These are phyloP conservation scores for Pugionium cornutum DNA, from an alignment of 345 rosid species.

Conservation along the genomic window DNA sequence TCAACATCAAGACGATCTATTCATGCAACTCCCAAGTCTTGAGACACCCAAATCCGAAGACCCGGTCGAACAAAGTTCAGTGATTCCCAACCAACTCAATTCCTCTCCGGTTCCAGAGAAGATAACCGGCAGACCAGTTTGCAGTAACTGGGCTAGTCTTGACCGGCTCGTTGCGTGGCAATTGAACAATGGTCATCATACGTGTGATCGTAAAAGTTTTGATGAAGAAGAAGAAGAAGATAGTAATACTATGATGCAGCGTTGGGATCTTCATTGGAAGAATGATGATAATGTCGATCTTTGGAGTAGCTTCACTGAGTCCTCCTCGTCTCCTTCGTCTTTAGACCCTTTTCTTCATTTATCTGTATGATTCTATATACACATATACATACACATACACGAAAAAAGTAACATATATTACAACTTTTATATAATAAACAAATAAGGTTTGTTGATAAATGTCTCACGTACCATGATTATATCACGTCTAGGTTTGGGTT, in stretches of 20 bases:
- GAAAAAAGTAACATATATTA: background rate
- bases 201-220: slow-evolving; percentile 47
- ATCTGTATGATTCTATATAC: slow-evolving; percentile 53
- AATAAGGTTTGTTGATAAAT: slow-evolving; percentile 9
- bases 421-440: background rate
- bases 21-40: slow-evolving; percentile 73
- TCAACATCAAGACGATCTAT: slow-evolving; percentile 35
- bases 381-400: slow-evolving; percentile 22
- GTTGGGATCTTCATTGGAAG: slow-evolving; percentile 37
- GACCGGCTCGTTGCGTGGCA: slow-evolving; percentile 94
- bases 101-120: slow-evolving; percentile 39
- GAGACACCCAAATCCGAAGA: slow-evolving; percentile 53
- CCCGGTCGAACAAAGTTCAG: slow-evolving; percentile 46
- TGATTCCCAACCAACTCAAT: slow-evolving; percentile 27
- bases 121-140: slow-evolving; percentile 26
- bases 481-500: background rate
- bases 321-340: slow-evolving; percentile 59
- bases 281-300: slow-evolving; percentile 48
- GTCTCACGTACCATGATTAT: background rate
- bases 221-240: slow-evolving; percentile 45
- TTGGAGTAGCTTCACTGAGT: slow-evolving; percentile 64
- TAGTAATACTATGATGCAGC: slow-evolving; percentile 44
- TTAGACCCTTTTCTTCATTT: slow-evolving; percentile 71
- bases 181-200: slow-evolving; percentile 63
- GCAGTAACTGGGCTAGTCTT: slow-evolving; percentile 73